A percentile compares a stretch with the other conserved stretches of the same genome.
Evolutionary conservation across 176 grass and related monocot genomes (phyloP).

Genomic region (Chrysopogon serrulatus): DNA sequence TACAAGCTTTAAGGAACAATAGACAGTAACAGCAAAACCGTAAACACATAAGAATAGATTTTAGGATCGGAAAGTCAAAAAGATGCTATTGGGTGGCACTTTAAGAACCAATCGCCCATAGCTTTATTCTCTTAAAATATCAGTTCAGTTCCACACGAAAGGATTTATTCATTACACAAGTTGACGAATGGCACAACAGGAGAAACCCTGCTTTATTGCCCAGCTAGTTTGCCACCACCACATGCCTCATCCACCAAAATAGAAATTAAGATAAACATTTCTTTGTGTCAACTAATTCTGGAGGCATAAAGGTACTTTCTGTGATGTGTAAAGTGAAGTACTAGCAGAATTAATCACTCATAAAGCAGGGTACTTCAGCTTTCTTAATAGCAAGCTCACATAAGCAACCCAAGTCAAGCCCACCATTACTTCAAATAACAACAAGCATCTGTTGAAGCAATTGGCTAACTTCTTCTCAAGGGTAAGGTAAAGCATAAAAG

Average conservation of each 20-base stretch:
- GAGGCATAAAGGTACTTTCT: neutral
- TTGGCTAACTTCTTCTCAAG: neutral
- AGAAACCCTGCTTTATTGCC: neutral
- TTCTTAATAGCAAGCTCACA: constrained; percentile 13
- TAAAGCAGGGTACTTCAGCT: constrained; percentile 5
- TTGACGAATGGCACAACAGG: neutral
- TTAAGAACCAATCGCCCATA: constrained; percentile 3
- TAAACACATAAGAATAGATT: neutral
- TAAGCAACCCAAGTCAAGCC: neutral
- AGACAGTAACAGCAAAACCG: neutral
- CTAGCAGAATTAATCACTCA: neutral
- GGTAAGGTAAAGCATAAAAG: neutral
- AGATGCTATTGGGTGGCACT: neutral
- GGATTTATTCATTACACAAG: constrained; percentile 8
- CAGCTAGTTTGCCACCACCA: neutral
- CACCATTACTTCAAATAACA: constrained; percentile 18
- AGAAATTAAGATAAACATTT: neutral
- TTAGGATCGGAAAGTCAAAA: neutral
- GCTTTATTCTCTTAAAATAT: constrained; percentile 19
- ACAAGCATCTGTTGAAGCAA: neutral
- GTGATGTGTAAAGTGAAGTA: neutral
- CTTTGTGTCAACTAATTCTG: neutral
- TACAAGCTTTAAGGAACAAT: constrained; percentile 11
- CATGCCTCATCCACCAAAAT: neutral
- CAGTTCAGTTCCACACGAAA: neutral